These are phyloP conservation scores for Alternaria solani DNA, from an alignment of 2,329 filamentous ascomycete genomes.

Conservation along the genomic window DNA sequence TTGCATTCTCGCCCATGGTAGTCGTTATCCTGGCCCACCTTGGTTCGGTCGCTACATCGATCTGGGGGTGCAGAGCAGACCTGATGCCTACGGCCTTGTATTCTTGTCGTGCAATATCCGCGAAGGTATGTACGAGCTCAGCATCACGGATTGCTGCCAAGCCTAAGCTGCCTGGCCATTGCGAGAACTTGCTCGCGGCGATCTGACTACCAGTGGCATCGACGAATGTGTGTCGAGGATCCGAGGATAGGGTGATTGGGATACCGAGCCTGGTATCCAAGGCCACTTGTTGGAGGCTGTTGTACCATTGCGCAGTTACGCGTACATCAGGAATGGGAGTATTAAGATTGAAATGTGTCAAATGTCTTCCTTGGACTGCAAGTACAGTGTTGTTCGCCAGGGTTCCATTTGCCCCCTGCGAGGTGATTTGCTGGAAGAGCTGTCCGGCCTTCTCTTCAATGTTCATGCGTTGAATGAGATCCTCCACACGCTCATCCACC, in stretches of 20 bases:
- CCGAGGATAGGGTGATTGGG: conserved; percentile 59
- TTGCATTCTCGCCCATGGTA: conserved; percentile 61
- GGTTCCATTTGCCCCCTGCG: conserved; percentile 45
- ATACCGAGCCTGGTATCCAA: conserved; percentile 59
- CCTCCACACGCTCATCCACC: conserved; percentile 58
- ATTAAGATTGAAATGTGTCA: conserved; percentile 59
- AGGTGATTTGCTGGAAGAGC: conserved; percentile 55
- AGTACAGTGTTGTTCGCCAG: conserved; percentile 44
- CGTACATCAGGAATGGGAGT: conserved; percentile 54
- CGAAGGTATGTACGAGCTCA: conserved; percentile 57
- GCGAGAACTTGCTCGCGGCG: conserved; percentile 55
- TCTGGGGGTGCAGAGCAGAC: conserved; percentile 59
- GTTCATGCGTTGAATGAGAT: conserved; percentile 57
- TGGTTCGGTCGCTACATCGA: conserved; percentile 62
- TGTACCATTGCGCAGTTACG: conserved; percentile 52
- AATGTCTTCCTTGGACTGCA: conserved; percentile 47
- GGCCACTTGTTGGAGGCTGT: conserved; percentile 53
- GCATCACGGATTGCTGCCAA: conserved; percentile 59
- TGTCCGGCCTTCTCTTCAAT: conserved; percentile 60
- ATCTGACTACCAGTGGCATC: conserved; percentile 56
- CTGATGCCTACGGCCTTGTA: conserved; percentile 56
- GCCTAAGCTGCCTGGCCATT: conserved; percentile 62
- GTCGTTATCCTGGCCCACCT: conserved; percentile 59
- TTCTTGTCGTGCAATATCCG: conserved; percentile 60
- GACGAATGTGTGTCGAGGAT: conserved; percentile 58